Percentiles rank a stretch among this genome's conserved stretches.
These are phyloP conservation scores for Stephania yunnanensis DNA, from an alignment of 164 flowering plant genomes.

Conservation along the genomic window DNA sequence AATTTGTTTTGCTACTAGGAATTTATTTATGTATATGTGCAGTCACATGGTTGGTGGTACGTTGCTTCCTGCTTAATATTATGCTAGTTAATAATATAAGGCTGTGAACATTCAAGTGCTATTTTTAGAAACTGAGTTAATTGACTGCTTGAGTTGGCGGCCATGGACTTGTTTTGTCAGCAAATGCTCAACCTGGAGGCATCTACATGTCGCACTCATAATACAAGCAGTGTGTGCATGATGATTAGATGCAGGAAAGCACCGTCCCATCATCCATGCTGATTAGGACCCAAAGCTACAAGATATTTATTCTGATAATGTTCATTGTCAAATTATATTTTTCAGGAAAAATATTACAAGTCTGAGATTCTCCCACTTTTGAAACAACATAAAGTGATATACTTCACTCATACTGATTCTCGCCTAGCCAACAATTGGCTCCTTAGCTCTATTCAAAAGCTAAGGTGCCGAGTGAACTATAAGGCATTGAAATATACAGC, in stretches of 20 bases:
- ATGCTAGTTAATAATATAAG: background rate
- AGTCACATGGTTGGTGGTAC: background rate
- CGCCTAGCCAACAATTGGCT: slow-evolving; percentile 87
- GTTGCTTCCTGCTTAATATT: background rate
- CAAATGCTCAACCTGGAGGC: background rate
- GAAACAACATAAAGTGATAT: slow-evolving; percentile 83
- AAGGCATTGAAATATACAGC: slow-evolving; percentile 80
- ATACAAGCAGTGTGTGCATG: background rate
- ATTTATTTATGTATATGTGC: background rate
- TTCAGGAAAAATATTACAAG: slow-evolving; percentile 81
- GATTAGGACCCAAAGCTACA: background rate
- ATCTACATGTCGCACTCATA: background rate
- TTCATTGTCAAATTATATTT: background rate
- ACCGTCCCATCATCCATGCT: background rate
- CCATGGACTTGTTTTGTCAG: background rate
- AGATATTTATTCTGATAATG: background rate
- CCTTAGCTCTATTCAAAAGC: slow-evolving; percentile 70
- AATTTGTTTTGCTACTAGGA: background rate
- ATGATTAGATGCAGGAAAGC: background rate
- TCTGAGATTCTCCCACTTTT: slow-evolving; percentile 75
- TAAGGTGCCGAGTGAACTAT: slow-evolving; percentile 91
- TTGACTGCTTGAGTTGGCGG: background rate
- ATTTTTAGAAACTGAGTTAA: background rate
- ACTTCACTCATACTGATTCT: slow-evolving; percentile 94
- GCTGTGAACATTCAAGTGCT: background rate